A percentile compares a stretch with the other conserved stretches of the same genome.
Evolutionary conservation across 805 yeast genomes (phyloP).

Genomic region (Candida michaelii): DNA sequence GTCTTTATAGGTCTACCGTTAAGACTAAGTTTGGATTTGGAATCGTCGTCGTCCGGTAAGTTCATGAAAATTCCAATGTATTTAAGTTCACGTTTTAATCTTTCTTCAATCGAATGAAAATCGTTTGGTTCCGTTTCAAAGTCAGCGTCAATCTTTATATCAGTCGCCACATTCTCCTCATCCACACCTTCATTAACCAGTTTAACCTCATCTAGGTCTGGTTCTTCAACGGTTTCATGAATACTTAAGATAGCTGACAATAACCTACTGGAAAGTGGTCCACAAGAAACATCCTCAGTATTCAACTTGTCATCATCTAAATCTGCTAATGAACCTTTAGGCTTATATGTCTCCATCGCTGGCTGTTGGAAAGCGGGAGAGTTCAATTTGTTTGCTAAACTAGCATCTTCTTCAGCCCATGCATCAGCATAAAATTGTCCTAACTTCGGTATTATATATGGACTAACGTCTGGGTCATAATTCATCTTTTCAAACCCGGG

Average conservation of each 20-base stretch:
- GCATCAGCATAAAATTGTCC: conserved; percentile 80
- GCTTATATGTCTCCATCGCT: conserved; percentile 43
- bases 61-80: conserved; percentile 89
- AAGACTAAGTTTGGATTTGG: conserved; percentile 25
- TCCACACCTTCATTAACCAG: conserved; percentile 11
- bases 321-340: conserved; percentile 61
- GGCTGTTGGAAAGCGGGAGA: conserved; percentile 48
- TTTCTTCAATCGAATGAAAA: conserved; percentile 79
- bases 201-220: conserved; percentile 22
- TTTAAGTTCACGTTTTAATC: conserved; percentile 81
- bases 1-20: conserved; percentile 23
- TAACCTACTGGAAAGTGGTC: conserved; percentile 84
- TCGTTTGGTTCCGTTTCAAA: conserved; percentile 51
- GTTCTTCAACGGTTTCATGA: conserved; percentile 24
- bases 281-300: conserved; percentile 77
- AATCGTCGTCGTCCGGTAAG: conserved; percentile 32
- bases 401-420: conserved; percentile 83
- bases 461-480: conserved; percentile 67
- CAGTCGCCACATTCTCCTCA: conserved; percentile 37
- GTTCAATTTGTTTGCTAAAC: conserved; percentile 41
- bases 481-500: conserved; percentile 42
- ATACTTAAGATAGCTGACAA: conserved; percentile 73
- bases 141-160: conserved; percentile 26
- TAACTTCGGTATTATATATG: conserved; percentile 79
- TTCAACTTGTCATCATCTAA: conserved; percentile 64